Evolutionary conservation across 2,329 filamentous ascomycete species (phyloP).

Genomic region (Colletotrichum acutatum): DNA sequence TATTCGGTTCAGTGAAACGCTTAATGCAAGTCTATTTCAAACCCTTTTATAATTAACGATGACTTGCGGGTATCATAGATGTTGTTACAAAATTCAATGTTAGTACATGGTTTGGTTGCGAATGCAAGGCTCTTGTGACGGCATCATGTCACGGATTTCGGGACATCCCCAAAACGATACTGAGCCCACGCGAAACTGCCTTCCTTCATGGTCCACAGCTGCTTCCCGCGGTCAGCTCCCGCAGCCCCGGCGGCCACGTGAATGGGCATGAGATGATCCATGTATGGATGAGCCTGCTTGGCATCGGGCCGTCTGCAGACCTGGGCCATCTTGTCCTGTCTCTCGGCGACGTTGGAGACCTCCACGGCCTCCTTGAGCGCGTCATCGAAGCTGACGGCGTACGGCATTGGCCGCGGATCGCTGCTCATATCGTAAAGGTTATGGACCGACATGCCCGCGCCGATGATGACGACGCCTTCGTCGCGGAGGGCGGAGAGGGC

Average conservation of each 20-base stretch:
- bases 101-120: background rate
- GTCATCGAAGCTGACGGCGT: slow-evolving; percentile 72
- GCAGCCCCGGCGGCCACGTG: slow-evolving; percentile 59
- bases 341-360: slow-evolving; percentile 44
- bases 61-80: background rate
- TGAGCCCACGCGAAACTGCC: slow-evolving; percentile 58
- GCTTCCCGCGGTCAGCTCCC: slow-evolving; percentile 52
- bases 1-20: background rate
- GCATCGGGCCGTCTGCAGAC: slow-evolving; percentile 55
- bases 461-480: slow-evolving; percentile 74
- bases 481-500: slow-evolving; percentile 75
- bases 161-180: slow-evolving; percentile 53
- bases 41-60: too few relatives aligned
- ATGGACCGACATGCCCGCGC: slow-evolving; percentile 80
- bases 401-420: slow-evolving; percentile 59
- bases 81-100: background rate
- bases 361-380: slow-evolving; percentile 55
- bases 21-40: background rate
- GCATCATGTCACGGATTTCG: background rate
- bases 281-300: slow-evolving; percentile 58
- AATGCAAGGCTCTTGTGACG: too few relatives aligned
- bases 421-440: slow-evolving; percentile 69
- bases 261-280: slow-evolving; percentile 62
- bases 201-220: slow-evolving; percentile 59
- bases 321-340: slow-evolving; percentile 53